Evolutionary conservation across 495 filamentous ascomycete genomes (phyloP).

Genomic region (Neurospora intermedia): DNA sequence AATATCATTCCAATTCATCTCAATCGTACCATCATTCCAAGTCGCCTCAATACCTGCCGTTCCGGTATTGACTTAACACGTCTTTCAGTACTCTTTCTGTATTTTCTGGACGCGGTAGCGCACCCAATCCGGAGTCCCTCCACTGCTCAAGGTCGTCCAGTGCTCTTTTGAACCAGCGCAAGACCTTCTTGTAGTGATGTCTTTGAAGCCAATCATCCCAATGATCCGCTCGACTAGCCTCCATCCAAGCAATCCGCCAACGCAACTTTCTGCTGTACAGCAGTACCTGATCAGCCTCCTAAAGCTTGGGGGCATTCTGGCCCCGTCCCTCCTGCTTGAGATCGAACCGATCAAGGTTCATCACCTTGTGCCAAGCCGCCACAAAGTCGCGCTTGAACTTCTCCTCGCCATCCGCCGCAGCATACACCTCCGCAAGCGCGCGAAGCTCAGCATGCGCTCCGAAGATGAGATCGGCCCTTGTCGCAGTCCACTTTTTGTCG

Average conservation of each 20-base stretch:
- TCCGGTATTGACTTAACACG: not conserved
- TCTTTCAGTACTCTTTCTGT: not conserved
- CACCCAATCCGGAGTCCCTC: not conserved
- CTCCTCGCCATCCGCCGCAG: constrained; percentile 36
- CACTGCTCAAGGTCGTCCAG: not conserved
- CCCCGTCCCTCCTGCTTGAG: constrained; percentile 10
- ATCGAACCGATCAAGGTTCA: constrained; percentile 61
- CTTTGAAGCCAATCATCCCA: not conserved
- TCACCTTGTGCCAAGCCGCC: constrained; percentile 58
- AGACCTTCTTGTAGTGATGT: not conserved
- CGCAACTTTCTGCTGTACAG: not conserved
- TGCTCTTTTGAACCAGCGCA: not conserved
- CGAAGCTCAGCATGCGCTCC: constrained; percentile 62
- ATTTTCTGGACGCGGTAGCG: not conserved
- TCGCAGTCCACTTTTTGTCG: constrained; percentile 54
- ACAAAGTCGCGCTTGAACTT: constrained; percentile 64
- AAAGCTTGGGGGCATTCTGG: not conserved
- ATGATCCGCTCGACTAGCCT: not conserved
- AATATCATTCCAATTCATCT: not conserved
- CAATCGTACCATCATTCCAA: not conserved
- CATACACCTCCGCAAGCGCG: constrained; percentile 58
- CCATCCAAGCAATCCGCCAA: not conserved
- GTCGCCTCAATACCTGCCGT: not conserved
- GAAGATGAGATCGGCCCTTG: constrained; percentile 58
- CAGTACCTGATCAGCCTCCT: not conserved